Evolutionary conservation across 2,329 filamentous ascomycete genomes (phyloP).

Genomic region (Westerdykella ornata): DNA sequence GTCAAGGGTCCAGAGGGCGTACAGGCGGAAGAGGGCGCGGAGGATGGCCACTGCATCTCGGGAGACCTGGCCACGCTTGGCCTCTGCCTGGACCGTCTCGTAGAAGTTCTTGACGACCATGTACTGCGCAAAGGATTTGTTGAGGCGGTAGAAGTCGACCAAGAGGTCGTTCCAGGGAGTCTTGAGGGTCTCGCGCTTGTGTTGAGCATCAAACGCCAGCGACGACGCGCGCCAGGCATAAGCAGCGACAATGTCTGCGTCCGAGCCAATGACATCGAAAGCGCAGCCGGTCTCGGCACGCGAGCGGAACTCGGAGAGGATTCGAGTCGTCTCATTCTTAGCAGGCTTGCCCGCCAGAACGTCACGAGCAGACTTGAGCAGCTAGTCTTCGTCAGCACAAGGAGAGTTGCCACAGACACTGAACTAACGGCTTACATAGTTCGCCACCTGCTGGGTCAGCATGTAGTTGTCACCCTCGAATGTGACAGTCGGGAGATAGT

Average conservation of each 20-base stretch:
- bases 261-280: slow-evolving; percentile 65
- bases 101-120: slow-evolving; percentile 77
- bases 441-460: slow-evolving; percentile 71
- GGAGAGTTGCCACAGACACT: background rate
- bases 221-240: slow-evolving; percentile 70
- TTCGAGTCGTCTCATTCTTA: slow-evolving; percentile 61
- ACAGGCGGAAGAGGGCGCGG: slow-evolving; percentile 61
- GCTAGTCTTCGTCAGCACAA: slow-evolving; percentile 28
- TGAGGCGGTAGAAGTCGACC: slow-evolving; percentile 71
- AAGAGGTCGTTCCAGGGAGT: slow-evolving; percentile 70
- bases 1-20: slow-evolving; percentile 60
- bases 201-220: slow-evolving; percentile 68
- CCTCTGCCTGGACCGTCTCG: slow-evolving; percentile 55
- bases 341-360: slow-evolving; percentile 60
- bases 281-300: slow-evolving; percentile 65
- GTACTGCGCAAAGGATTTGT: slow-evolving; percentile 69
- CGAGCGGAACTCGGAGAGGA: slow-evolving; percentile 58
- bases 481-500: slow-evolving; percentile 65
- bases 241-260: slow-evolving; percentile 63
- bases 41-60: slow-evolving; percentile 49
- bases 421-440: slow-evolving; percentile 49
- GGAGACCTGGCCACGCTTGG: slow-evolving; percentile 23
- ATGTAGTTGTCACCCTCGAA: slow-evolving; percentile 81
- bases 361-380: slow-evolving; percentile 66
- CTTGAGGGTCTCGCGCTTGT: slow-evolving; percentile 68